Percentiles rank a stretch among this genome's conserved stretches.
Conservation (phyloP, 345 rosid species). For the Eucalyptus paniculata region DNA sequence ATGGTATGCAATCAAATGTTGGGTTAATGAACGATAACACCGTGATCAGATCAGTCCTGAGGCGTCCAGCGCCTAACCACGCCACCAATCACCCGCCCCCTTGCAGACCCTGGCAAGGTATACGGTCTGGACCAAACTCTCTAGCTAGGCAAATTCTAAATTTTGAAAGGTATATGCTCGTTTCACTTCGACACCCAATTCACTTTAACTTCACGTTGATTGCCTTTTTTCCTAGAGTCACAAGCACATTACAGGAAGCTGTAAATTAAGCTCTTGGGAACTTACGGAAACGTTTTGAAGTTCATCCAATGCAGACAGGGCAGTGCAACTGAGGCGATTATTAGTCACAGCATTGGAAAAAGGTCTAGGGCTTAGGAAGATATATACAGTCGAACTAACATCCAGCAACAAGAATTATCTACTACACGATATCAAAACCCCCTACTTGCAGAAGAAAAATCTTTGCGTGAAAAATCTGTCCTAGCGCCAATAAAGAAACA, state of each 20-base stretch:
- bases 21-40: constrained; percentile 77
- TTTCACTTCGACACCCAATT: neutral
- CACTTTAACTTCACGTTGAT: neutral
- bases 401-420: neutral
- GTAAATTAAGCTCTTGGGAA: neutral
- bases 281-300: neutral
- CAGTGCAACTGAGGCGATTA: neutral
- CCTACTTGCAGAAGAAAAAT: neutral
- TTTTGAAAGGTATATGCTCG: neutral
- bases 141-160: constrained; percentile 26
- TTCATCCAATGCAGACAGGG: neutral
- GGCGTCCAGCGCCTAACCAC: constrained; percentile 37
- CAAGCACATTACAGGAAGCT: neutral
- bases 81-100: constrained; percentile 80
- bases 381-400: neutral
- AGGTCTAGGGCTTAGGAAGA: neutral
- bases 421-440: neutral
- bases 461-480: neutral
- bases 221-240: neutral
- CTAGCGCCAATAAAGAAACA: neutral
- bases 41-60: constrained; percentile 77
- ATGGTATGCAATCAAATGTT: constrained; percentile 55
- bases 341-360: neutral
- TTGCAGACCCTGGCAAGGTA: constrained; percentile 50
- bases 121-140: constrained; percentile 57